Evolutionary conservation across 371 early-diverging fungal species (phyloP).

Genomic region (Coemansia sp.): DNA sequence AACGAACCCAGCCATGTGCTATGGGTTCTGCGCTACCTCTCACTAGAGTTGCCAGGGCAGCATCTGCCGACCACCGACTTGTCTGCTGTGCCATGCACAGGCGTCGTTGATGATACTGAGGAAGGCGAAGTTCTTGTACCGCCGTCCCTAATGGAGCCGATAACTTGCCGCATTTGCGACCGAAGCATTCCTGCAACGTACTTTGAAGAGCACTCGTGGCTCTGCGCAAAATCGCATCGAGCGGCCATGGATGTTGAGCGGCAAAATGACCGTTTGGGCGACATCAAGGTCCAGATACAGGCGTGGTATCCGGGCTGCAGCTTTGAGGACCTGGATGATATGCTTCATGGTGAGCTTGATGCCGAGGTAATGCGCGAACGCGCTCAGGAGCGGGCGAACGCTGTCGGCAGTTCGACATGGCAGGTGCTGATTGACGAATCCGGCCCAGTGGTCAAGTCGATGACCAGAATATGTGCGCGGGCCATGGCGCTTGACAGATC

Average conservation of each 20-base stretch:
- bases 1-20: slow-evolving; percentile 74
- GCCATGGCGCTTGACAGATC: slow-evolving; percentile 18
- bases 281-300: slow-evolving; percentile 48
- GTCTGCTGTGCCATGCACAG: background rate
- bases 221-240: slow-evolving; percentile 61
- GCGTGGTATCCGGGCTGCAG: slow-evolving; percentile 51
- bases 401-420: slow-evolving; percentile 22
- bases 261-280: slow-evolving; percentile 59
- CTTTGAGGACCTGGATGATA: slow-evolving; percentile 48
- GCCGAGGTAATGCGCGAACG: slow-evolving; percentile 8
- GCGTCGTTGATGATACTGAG: background rate
- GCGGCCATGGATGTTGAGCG: slow-evolving; percentile 59
- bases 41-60: background rate
- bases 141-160: slow-evolving; percentile 29
- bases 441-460: slow-evolving; percentile 8
- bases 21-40: slow-evolving; percentile 65
- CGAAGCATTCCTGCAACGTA: slow-evolving; percentile 55
- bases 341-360: slow-evolving; percentile 46
- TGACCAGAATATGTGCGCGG: slow-evolving; percentile 11
- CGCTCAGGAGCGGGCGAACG: slow-evolving; percentile 12
- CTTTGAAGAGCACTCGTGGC: slow-evolving; percentile 62
- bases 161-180: slow-evolving; percentile 67
- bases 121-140: background rate
- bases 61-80: background rate
- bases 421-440: slow-evolving; percentile 17